Conservation (phyloP, 805 yeast species). For the Ogataea dorogensis region DNA sequence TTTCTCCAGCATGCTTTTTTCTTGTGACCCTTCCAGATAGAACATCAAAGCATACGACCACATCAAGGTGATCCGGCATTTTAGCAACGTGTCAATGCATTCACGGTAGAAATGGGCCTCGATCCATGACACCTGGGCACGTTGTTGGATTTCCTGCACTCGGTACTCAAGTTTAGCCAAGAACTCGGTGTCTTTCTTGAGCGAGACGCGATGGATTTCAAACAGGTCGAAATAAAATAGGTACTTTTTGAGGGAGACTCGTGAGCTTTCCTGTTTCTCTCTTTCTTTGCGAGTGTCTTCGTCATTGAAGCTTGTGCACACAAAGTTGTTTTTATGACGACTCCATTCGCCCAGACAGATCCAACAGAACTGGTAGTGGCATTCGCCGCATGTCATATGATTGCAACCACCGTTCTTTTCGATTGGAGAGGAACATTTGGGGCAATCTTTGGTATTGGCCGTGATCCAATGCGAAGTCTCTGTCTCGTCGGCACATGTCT, state of each 20-base stretch:
- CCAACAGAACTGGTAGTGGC: slow-evolving; percentile 89
- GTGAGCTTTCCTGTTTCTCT: slow-evolving; percentile 42
- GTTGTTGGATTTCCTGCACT: slow-evolving; percentile 64
- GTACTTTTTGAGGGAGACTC: slow-evolving; percentile 58
- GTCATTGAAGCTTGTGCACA: slow-evolving; percentile 55
- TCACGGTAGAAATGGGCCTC: slow-evolving; percentile 83
- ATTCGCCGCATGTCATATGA: slow-evolving; percentile 87
- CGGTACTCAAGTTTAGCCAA: slow-evolving; percentile 60
- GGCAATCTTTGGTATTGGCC: slow-evolving; percentile 82
- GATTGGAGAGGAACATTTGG: slow-evolving; percentile 73
- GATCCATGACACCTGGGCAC: slow-evolving; percentile 71
- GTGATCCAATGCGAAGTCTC: slow-evolving; percentile 87
- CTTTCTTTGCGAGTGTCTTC: slow-evolving; percentile 39
- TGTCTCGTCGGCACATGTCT: slow-evolving; percentile 79
- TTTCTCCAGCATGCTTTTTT: slow-evolving; percentile 60
- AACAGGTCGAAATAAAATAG: slow-evolving; percentile 74
- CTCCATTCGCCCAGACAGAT: slow-evolving; percentile 79
- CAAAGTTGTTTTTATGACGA: slow-evolving; percentile 62
- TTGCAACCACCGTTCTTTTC: slow-evolving; percentile 97
- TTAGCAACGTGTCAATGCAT: slow-evolving; percentile 60
- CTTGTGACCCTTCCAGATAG: slow-evolving; percentile 45
- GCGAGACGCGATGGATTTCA: slow-evolving; percentile 72
- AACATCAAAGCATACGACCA: slow-evolving; percentile 89
- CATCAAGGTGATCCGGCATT: slow-evolving; percentile 73
- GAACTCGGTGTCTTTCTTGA: slow-evolving; percentile 65